phyloP scores from a whole-genome alignment of 345 rosid genomes.

The Rhodomyrtus tomentosa region DNA sequence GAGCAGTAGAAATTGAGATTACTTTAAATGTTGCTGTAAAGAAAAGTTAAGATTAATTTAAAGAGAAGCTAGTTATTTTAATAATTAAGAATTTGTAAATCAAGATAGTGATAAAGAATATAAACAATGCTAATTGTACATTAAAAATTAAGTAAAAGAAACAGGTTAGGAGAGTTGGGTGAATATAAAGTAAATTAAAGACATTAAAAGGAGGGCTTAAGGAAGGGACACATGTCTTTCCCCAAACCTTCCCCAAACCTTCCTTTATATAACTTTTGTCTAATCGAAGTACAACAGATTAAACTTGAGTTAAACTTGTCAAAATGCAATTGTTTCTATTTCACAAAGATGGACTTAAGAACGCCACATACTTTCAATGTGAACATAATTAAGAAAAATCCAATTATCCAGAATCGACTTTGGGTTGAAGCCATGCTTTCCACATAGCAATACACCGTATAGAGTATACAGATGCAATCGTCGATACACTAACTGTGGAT shows the following conservation, averaged over 20 bases:
- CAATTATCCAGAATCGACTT: not conserved
- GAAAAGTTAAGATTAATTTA: not conserved
- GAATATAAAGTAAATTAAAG: not conserved
- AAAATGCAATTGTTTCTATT: not conserved
- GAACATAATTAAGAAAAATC: not conserved
- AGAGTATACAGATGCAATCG: not conserved
- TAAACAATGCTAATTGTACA: not conserved
- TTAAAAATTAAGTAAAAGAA: not conserved
- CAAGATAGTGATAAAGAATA: not conserved
- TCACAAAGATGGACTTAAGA: not conserved
- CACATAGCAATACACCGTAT: not conserved
- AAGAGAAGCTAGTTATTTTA: not conserved
- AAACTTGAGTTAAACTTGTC: not conserved
- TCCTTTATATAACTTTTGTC: not conserved
- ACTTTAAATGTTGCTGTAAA: not conserved
- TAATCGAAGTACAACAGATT: not conserved
- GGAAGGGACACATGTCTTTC: not conserved
- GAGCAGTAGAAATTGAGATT: not conserved
- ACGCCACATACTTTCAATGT: not conserved
- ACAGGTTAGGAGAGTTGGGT: not conserved
- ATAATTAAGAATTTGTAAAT: not conserved
- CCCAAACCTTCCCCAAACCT: not conserved
- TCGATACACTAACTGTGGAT: not conserved
- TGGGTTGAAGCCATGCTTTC: not conserved
- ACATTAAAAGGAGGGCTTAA: not conserved